A percentile compares a stretch with the other conserved stretches of the same genome.
These are phyloP conservation scores for Chrysophaeum taylorii DNA, from an alignment of 352 stramenopile genomes.

Conservation along the genomic window DNA sequence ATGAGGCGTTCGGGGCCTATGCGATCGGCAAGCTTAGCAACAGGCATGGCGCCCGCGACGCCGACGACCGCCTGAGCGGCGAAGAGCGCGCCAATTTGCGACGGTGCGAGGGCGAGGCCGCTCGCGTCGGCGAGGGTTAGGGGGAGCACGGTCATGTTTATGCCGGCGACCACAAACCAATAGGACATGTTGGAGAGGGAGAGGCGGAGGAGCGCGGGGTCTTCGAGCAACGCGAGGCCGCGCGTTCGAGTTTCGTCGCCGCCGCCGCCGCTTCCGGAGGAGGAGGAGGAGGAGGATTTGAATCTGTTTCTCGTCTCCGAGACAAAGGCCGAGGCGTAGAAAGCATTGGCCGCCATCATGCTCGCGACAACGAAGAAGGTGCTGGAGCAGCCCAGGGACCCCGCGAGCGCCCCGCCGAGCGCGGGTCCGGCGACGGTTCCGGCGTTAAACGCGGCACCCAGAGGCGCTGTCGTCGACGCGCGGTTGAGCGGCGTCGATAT, in stretches of 20 bases:
- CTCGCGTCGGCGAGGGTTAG: slow-evolving; percentile 44
- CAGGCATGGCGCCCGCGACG: slow-evolving; percentile 45
- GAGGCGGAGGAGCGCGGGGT: no score
- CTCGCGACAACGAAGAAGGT: slow-evolving; percentile 49
- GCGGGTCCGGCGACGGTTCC: slow-evolving; percentile 51
- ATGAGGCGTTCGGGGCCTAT: slow-evolving; percentile 47
- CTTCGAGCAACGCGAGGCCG: no score
- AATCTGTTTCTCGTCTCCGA: slow-evolving; percentile 40
- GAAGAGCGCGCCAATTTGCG: slow-evolving; percentile 48
- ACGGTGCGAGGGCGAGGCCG: slow-evolving; percentile 39
- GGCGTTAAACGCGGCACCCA: slow-evolving; percentile 48
- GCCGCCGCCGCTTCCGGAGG: no score
- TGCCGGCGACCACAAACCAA: slow-evolving; percentile 43
- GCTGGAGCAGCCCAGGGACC: slow-evolving; percentile 39
- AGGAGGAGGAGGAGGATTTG: slow-evolving; percentile 9
- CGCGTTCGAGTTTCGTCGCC: slow-evolving; percentile 39
- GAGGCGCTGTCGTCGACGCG: slow-evolving; percentile 45
- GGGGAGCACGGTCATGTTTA: slow-evolving; percentile 55
- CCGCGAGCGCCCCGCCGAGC: slow-evolving; percentile 43
- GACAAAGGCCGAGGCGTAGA: slow-evolving; percentile 42
- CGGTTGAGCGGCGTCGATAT: slow-evolving; percentile 47
- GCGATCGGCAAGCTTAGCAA: slow-evolving; percentile 42
- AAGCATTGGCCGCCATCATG: slow-evolving; percentile 40
- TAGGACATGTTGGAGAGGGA: slow-evolving; percentile 59
- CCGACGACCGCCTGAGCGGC: slow-evolving; percentile 49